Evolutionary conservation across 805 yeast species (phyloP).

Genomic region (Candida sakaeoensis): DNA sequence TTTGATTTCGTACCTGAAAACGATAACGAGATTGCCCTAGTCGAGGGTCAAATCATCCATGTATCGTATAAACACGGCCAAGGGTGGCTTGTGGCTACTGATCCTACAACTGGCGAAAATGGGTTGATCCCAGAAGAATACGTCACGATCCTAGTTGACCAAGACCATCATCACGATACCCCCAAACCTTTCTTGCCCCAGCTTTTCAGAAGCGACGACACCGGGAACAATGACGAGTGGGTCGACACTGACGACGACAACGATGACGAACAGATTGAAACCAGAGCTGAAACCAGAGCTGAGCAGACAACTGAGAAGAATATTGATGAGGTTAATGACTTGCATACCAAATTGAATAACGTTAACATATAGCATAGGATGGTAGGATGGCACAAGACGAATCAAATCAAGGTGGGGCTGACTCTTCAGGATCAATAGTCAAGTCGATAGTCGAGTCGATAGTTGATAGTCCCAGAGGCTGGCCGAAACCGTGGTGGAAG

Average conservation of each 20-base stretch:
- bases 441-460: too few relatives aligned
- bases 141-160: conserved; percentile 45
- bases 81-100: conserved; percentile 96
- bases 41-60: conserved; percentile 80
- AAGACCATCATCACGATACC: conserved; percentile 18
- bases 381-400: too few relatives aligned
- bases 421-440: too few relatives aligned
- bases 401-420: too few relatives aligned
- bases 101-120: conserved; percentile 69
- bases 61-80: conserved; percentile 92
- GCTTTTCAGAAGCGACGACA: conserved; percentile 19
- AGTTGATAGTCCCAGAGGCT: too few relatives aligned
- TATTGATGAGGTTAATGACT: background rate
- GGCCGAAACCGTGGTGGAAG: too few relatives aligned
- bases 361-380: conserved; percentile 5
- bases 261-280: conserved; percentile 1
- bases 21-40: conserved; percentile 79
- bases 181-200: conserved; percentile 50
- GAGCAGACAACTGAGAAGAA: background rate
- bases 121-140: conserved; percentile 96
- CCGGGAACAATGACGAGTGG: conserved; percentile 12
- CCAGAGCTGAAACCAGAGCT: background rate
- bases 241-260: conserved; percentile 15
- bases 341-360: background rate
- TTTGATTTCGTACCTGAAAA: conserved; percentile 92